Evolutionary conservation across 148 eudicot genomes (phyloP).

Genomic region (Beta vulgaris): DNA sequence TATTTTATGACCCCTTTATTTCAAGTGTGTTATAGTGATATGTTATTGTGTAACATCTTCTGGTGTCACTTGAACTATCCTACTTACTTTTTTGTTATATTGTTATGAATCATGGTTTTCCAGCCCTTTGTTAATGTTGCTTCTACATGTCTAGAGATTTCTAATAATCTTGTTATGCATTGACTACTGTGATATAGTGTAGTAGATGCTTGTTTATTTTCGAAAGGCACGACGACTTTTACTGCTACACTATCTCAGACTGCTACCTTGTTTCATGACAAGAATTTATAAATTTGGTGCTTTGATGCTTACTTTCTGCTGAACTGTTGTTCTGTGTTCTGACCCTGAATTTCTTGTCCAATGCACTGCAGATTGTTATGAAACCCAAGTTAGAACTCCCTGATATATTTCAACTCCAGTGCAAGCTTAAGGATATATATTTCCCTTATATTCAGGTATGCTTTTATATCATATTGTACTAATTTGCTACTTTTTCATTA

Average conservation of each 20-base stretch:
- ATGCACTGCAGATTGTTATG: slow-evolving; percentile 52
- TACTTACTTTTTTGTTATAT: neutral
- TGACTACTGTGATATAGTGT: neutral
- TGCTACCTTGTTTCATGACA: neutral
- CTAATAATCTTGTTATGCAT: neutral
- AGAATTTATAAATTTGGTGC: neutral
- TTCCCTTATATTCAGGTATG: slow-evolving; percentile 83
- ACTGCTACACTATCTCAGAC: neutral
- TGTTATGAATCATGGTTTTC: neutral
- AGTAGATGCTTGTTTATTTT: neutral
- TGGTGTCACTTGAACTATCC: neutral
- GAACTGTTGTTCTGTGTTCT: neutral
- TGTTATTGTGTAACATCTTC: neutral
- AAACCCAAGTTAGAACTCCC: slow-evolving; percentile 44
- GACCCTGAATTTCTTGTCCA: neutral
- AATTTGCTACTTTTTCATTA: neutral
- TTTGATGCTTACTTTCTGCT: neutral
- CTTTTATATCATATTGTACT: neutral
- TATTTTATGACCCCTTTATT: no score
- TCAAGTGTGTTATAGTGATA: no score
- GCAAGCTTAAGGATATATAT: slow-evolving; percentile 77
- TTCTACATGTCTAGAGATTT: neutral
- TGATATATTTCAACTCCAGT: slow-evolving; percentile 41
- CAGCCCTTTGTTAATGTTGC: neutral
- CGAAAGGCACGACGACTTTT: neutral